Conservation (phyloP, 2,329 filamentous ascomycete species). For the Trichoderma koningiopsis region DNA sequence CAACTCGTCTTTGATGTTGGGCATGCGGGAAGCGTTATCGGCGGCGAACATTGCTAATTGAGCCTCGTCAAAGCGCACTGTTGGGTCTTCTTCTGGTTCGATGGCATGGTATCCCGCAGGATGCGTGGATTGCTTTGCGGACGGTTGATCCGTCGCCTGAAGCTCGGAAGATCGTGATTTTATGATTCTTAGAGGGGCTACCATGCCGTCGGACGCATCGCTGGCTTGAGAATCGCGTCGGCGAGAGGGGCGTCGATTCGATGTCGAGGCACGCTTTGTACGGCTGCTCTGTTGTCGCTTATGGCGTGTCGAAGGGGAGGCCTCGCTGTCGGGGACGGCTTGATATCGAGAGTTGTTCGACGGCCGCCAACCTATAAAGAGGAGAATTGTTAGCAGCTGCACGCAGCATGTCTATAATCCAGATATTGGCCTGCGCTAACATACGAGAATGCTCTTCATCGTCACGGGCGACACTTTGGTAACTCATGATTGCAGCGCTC, state of each 20-base stretch:
- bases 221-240: conserved; percentile 38
- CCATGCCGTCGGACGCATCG: conserved; percentile 30
- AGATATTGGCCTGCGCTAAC: conserved; percentile 30
- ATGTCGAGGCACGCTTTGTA: conserved; percentile 2
- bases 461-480: conserved; percentile 41
- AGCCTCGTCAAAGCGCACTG: conserved; percentile 44
- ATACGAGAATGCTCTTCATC: conserved; percentile 44
- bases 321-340: conserved; percentile 19
- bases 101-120: conserved; percentile 28
- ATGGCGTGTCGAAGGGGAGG: conserved; percentile 23
- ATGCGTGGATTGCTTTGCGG: conserved; percentile 35
- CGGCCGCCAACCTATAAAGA: conserved; percentile 25
- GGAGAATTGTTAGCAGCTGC: conserved; percentile 21
- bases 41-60: conserved; percentile 45
- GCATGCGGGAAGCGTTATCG: conserved; percentile 38
- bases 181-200: conserved; percentile 38
- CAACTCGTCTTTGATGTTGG: conserved; percentile 55
- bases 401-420: not conserved
- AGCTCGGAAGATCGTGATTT: conserved; percentile 45
- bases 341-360: conserved; percentile 17
- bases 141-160: conserved; percentile 48
- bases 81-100: conserved; percentile 5
- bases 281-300: conserved; percentile 18
- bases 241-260: conserved; percentile 34
- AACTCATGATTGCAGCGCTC: conserved; percentile 42